Percentiles rank a stretch among this genome's conserved stretches.
Conservation (phyloP, 106 monocot genomes). For the Allium fistulosum region DNA sequence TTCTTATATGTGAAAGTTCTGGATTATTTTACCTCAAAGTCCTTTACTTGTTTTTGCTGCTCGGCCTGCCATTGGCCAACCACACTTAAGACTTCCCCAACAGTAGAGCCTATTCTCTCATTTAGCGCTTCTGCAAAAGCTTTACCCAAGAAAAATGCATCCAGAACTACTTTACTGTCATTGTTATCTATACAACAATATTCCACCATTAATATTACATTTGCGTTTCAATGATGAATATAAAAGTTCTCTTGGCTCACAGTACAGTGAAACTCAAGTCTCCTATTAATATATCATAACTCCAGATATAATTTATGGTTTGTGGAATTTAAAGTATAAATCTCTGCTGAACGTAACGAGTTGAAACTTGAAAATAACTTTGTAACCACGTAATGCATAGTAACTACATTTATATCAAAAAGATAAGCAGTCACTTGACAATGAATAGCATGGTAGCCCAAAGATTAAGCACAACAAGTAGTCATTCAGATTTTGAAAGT, state of each 20-base stretch:
- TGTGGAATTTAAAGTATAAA: neutral
- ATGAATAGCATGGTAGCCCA: too few species aligned
- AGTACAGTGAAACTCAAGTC: neutral
- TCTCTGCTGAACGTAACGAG: neutral
- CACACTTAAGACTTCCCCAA: slow-evolving; percentile 79
- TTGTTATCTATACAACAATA: slow-evolving; percentile 40
- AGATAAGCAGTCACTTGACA: too few species aligned
- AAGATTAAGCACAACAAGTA: too few species aligned
- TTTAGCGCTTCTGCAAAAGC: slow-evolving; percentile 92
- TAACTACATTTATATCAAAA: too few species aligned
- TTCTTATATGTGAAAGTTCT: neutral
- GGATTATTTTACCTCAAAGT: slow-evolving; percentile 60
- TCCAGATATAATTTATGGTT: neutral
- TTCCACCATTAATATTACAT: neutral
- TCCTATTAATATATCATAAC: neutral
- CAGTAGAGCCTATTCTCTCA: slow-evolving; percentile 68
- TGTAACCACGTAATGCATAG: too few species aligned
- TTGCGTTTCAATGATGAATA: neutral
- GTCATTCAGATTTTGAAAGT: too few species aligned
- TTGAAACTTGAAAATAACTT: too few species aligned
- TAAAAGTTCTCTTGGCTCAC: neutral
- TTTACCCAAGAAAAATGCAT: slow-evolving; percentile 97
- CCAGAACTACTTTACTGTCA: slow-evolving; percentile 79
- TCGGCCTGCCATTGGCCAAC: slow-evolving; percentile 94
- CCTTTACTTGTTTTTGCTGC: slow-evolving; percentile 84